Percentiles rank a stretch among this genome's conserved stretches.
Evolutionary conservation across 2,329 filamentous ascomycete species (phyloP).

Genomic region (Fusarium azukiicola): DNA sequence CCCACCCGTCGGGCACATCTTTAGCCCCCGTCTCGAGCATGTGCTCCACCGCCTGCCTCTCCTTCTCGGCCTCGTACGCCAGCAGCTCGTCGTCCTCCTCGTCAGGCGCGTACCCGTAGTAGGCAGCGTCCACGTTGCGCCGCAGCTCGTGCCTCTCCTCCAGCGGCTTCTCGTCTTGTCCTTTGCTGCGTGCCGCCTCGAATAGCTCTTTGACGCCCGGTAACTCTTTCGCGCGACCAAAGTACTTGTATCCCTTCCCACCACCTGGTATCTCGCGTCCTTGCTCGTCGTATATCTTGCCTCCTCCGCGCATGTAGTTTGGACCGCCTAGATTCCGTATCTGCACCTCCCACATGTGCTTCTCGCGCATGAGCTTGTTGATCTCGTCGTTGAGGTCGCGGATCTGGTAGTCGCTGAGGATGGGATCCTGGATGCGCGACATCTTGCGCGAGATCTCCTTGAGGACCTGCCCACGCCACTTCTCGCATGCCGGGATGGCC

Average conservation of each 20-base stretch:
- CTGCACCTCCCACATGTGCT: conserved; percentile 99
- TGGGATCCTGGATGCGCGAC: conserved; percentile 94
- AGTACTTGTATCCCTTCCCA: conserved; percentile 96
- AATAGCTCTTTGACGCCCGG: conserved; percentile 98
- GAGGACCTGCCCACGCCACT: conserved; percentile 98
- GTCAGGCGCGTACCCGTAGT: conserved; percentile 96
- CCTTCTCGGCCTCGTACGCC: conserved; percentile 90
- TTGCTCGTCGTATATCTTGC: conserved; percentile 86
- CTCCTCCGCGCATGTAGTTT: conserved; percentile 93
- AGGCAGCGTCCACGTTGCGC: conserved; percentile 92
- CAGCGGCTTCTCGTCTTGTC: conserved; percentile 79
- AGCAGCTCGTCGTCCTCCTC: conserved; percentile 93
- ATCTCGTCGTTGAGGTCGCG: conserved; percentile 99
- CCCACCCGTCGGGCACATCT: conserved; percentile 86
- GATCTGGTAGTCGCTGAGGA: conserved; percentile 97
- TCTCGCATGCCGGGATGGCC: conserved; percentile 93
- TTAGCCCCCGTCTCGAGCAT: conserved; percentile 79
- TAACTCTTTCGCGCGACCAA: conserved; percentile 92
- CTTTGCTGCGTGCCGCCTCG: conserved; percentile 84
- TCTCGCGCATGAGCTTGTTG: conserved; percentile 99
- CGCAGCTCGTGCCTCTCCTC: conserved; percentile 86
- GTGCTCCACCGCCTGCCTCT: conserved; percentile 88
- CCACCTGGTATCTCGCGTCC: conserved; percentile 86
- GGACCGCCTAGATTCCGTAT: conserved; percentile 97
- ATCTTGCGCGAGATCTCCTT: conserved; percentile 99